Evolutionary conservation across 176 grass and related monocot species (phyloP).

Genomic region (Olyra latifolia): DNA sequence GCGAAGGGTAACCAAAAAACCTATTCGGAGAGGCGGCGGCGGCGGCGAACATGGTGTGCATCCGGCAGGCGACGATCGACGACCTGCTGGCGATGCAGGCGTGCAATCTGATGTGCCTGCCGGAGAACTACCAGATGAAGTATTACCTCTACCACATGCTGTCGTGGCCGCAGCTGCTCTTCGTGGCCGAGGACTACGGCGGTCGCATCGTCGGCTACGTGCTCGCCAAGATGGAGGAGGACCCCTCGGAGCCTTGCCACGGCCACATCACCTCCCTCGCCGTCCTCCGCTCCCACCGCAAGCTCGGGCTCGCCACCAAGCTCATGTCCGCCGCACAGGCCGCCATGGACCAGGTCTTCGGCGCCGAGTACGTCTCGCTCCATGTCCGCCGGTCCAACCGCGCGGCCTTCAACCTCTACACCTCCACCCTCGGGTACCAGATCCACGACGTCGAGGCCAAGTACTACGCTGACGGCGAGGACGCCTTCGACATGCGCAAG

Average conservation of each 20-base stretch:
- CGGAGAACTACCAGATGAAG: constrained; percentile 99
- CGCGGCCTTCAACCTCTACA: constrained; percentile 90
- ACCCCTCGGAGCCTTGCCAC: constrained; percentile 94
- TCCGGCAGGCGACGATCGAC: constrained; percentile 85
- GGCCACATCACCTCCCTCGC: constrained; percentile 99
- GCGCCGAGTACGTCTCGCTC: constrained; percentile 91
- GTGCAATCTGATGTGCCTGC: constrained; percentile 98
- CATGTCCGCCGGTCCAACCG: constrained; percentile 92
- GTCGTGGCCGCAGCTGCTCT: constrained; percentile 98
- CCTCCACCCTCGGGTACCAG: constrained; percentile 74
- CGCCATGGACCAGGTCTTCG: constrained; percentile 95
- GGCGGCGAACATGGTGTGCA: constrained; percentile 77
- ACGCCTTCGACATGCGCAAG: constrained; percentile 84
- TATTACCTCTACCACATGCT: constrained; percentile 98
- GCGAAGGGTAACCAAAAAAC: neutral
- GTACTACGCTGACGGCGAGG: constrained; percentile 91
- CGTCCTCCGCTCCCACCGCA: constrained; percentile 95
- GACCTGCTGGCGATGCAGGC: constrained; percentile 97
- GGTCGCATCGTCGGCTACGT: constrained; percentile 96
- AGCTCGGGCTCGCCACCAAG: constrained; percentile 94
- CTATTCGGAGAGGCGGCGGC: neutral
- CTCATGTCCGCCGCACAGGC: constrained; percentile 95
- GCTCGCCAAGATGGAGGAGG: constrained; percentile 99
- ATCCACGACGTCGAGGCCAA: constrained; percentile 88
- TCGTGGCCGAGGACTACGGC: constrained; percentile 96